These are phyloP conservation scores for Penicillium goetzii DNA, from an alignment of 495 filamentous ascomycete genomes.

Conservation along the genomic window DNA sequence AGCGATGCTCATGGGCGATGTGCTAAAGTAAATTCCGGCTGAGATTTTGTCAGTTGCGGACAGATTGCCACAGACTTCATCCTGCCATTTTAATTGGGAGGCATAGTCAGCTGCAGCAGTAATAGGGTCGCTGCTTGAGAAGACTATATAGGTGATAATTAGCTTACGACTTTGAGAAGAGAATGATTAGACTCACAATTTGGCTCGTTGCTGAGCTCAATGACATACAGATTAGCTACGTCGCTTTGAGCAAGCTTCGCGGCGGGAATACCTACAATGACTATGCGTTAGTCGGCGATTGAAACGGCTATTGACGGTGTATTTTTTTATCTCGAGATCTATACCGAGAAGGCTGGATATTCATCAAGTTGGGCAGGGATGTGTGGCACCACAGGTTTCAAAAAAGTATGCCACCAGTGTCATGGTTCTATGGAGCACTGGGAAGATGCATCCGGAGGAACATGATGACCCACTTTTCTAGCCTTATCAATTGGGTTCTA, in stretches of 20 bases:
- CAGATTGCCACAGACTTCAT: conserved; percentile 53
- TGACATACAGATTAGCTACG: conserved; percentile 56
- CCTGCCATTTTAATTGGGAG: conserved; percentile 59
- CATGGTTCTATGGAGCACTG: neutral
- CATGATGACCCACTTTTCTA: neutral
- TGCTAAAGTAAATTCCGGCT: conserved; percentile 61
- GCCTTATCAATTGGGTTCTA: neutral
- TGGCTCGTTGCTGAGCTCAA: conserved; percentile 66
- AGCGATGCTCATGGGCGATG: conserved; percentile 54
- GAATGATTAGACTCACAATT: conserved; percentile 50
- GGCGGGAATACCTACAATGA: conserved; percentile 50
- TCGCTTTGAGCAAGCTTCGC: conserved; percentile 49
- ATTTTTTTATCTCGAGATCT: neutral
- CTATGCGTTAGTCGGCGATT: neutral
- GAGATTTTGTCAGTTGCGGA: conserved; percentile 51
- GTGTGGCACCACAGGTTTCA: neutral
- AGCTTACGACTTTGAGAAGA: neutral
- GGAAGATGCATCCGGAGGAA: neutral
- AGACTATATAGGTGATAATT: conserved; percentile 8
- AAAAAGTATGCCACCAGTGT: neutral
- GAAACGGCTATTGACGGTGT: conserved; percentile 10
- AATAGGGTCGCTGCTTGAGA: conserved; percentile 47
- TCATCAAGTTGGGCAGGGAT: neutral
- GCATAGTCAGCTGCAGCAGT: conserved; percentile 54
- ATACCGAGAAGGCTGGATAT: neutral